Base-by-base conservation (phyloP, 495 filamentous ascomycete species). In the Talaromyces ruber region DNA sequence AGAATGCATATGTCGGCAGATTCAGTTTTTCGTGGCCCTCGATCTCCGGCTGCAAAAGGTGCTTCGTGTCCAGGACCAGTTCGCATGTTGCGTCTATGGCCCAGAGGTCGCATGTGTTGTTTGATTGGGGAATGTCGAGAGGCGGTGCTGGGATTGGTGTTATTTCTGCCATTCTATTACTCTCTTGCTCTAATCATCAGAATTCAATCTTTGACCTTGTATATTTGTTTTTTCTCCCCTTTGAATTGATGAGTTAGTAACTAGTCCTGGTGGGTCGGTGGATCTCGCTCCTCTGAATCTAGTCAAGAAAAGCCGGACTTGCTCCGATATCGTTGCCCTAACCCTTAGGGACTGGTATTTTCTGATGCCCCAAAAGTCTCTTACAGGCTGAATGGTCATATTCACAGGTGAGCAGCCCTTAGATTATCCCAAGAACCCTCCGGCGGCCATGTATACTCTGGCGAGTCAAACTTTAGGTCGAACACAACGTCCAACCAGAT, bases 1-100 rank as follows among this genome's bases (percentile, higher is more conserved):
- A 58, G 55, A 58, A 58, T n/a, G 29, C 55, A 58, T 21, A 58
- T 6, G 55, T 58, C 7, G 55, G 55, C 55, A 58, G 30, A 30
- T 58, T 58, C 16, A 59, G 18, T 24, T 50, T 59, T 22, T 59
- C 37, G 58, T 45, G 58, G 58, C 58, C 58, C 12, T 29, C 18
- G 11, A 58, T 58, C 11, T 21, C 29, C 26, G 55, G 55, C 30
- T 58, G 55, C 30, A 58, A 21, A 7, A 58, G 55, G 12, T 12
- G 4, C 8, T 26, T 37, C 3, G 55, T 32, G 26, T 28, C 28
- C 16, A 16, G 16, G 8, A 58, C 55, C n/a, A 58, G 39, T 21
- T 58, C 28, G 55, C 28, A 34, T 6, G 55, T 37, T 21, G 55
- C 29, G 7, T 58, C 55, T 18, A 58, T 34, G 11, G 29, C 30